A percentile compares a stretch with the other conserved stretches of the same genome.
phyloP scores from a whole-genome alignment of 169 alveolate species.

The Plasmodium gaboni region DNA sequence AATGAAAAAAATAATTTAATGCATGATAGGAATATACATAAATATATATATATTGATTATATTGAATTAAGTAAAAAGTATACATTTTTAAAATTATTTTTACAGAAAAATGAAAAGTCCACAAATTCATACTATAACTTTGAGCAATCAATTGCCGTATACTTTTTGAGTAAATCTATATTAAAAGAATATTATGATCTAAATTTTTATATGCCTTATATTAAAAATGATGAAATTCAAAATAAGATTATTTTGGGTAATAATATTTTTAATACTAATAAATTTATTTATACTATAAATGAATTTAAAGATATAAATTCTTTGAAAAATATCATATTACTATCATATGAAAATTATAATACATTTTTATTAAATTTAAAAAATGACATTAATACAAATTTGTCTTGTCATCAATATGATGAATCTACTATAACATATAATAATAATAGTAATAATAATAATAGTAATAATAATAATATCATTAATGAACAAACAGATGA shows the following conservation, averaged over 20 bases:
- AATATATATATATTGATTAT: slow-evolving; percentile 28
- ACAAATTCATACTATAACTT: slow-evolving; percentile 47
- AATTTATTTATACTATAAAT: background rate
- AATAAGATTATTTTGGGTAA: background rate
- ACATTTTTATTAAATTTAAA: slow-evolving; percentile 4
- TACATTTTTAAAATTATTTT: slow-evolving; percentile 31
- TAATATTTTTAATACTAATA: background rate
- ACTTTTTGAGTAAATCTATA: slow-evolving; percentile 70
- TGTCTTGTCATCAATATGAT: background rate
- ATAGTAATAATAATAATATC: background rate
- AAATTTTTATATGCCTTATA: slow-evolving; percentile 62
- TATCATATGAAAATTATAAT: slow-evolving; percentile 32
- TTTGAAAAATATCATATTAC: slow-evolving; percentile 14
- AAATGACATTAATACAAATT: background rate
- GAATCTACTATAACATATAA: background rate
- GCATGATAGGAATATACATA: slow-evolving; percentile 75
- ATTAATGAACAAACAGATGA: background rate
- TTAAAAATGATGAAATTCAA: background rate
- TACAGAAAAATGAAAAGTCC: slow-evolving; percentile 16
- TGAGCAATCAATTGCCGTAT: slow-evolving; percentile 53
- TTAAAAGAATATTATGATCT: slow-evolving; percentile 49
- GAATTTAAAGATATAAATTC: slow-evolving; percentile 15
- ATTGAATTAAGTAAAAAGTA: slow-evolving; percentile 60
- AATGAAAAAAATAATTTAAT: slow-evolving; percentile 11
- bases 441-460: background rate